These are phyloP conservation scores for Trifolium subterraneum DNA, from an alignment of 306 rosid species.

Conservation along the genomic window DNA sequence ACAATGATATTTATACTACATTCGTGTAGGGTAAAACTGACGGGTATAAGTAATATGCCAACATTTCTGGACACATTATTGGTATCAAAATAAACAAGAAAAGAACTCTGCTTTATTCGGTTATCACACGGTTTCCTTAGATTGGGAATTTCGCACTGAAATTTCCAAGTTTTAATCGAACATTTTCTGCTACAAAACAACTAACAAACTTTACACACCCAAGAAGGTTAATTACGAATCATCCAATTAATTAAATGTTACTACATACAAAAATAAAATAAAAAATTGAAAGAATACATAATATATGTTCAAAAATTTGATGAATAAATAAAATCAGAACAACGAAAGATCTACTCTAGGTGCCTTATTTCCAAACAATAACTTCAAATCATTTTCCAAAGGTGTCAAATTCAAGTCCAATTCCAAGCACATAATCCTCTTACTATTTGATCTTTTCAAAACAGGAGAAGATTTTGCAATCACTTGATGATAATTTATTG, in stretches of 20 bases:
- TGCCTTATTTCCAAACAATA: constrained; percentile 74
- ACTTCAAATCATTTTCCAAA: constrained; percentile 79
- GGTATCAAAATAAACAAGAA: constrained; percentile 1
- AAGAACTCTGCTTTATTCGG: no score
- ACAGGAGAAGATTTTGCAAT: constrained; percentile 44
- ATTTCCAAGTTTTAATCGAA: no score
- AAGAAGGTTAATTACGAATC: no score
- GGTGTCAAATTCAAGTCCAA: constrained; percentile 86
- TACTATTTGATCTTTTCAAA: constrained; percentile 60
- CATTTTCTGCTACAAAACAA: no score
- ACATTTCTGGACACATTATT: no score
- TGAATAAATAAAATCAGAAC: constrained; percentile 13
- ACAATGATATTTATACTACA: no score
- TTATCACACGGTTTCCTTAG: no score
- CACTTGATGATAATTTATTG: constrained; percentile 10
- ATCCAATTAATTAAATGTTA: neutral
- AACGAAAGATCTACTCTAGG: constrained; percentile 54
- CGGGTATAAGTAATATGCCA: no score
- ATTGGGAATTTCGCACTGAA: no score
- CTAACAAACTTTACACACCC: no score
- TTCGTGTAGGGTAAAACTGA: no score
- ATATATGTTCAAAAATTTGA: neutral
- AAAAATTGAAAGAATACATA: constrained; percentile 19
- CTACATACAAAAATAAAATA: constrained; percentile 15
- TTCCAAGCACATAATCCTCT: constrained; percentile 59